These are phyloP conservation scores for Scheffersomyces stambukii DNA, from an alignment of 1,139 yeast species.

Conservation along the genomic window DNA sequence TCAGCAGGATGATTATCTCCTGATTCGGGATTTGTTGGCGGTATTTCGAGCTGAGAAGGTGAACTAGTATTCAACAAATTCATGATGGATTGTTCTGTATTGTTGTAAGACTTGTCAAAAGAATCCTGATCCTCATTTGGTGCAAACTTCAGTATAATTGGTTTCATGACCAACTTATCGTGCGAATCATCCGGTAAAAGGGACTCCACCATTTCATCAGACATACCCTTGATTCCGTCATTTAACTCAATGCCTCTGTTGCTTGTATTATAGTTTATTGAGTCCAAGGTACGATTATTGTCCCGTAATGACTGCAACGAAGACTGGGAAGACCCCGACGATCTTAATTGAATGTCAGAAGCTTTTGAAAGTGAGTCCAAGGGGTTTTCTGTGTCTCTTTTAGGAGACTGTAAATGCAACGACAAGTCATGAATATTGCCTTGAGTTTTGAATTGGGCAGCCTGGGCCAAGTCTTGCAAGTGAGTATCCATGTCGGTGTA, in stretches of 20 bases:
- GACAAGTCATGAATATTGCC: slow-evolving; percentile 37
- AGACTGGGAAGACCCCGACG: slow-evolving; percentile 43
- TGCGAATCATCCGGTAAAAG: slow-evolving; percentile 23
- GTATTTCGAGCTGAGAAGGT: slow-evolving; percentile 7
- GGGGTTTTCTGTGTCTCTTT: slow-evolving; percentile 27
- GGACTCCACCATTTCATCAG: slow-evolving; percentile 35
- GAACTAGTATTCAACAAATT: slow-evolving; percentile 27
- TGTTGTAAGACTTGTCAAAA: slow-evolving; percentile 35
- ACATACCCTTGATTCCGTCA: slow-evolving; percentile 45
- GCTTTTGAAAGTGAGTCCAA: slow-evolving; percentile 28
- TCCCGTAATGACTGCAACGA: slow-evolving; percentile 41
- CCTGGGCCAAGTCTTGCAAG: slow-evolving; percentile 27
- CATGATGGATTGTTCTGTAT: slow-evolving; percentile 43
- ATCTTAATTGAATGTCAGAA: slow-evolving; percentile 28
- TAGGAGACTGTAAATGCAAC: slow-evolving; percentile 25
- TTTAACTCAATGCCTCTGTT: slow-evolving; percentile 33
- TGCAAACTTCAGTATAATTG: not conserved
- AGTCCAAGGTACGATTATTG: slow-evolving; percentile 30
- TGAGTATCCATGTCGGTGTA: slow-evolving; percentile 32
- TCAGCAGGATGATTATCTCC: not conserved
- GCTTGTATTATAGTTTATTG: slow-evolving; percentile 17
- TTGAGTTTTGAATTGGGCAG: slow-evolving; percentile 24
- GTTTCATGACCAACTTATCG: slow-evolving; percentile 4
- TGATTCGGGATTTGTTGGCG: slow-evolving; percentile 1
- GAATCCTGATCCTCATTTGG: slow-evolving; percentile 16